Conservation (phyloP, 495 filamentous ascomycete genomes). For the Neurospora sp. region DNA sequence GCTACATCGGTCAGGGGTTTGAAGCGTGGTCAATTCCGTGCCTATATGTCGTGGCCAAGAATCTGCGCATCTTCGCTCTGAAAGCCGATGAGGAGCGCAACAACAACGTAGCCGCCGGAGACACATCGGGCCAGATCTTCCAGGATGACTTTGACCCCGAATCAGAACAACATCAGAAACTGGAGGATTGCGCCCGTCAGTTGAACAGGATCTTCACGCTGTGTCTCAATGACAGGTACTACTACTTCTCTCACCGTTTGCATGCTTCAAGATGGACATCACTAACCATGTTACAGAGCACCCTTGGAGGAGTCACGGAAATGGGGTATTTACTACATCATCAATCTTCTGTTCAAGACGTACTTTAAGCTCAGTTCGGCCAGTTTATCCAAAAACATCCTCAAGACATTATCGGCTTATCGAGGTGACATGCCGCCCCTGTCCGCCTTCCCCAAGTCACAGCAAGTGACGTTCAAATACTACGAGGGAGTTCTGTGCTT, state of each 20-base stretch:
- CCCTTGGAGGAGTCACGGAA: conserved; percentile 84
- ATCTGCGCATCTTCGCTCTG: conserved; percentile 78
- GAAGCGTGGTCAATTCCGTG: conserved; percentile 82
- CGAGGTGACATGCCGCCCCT: conserved; percentile 67
- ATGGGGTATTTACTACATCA: conserved; percentile 91
- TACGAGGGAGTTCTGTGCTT: conserved; percentile 85
- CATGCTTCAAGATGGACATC: neutral
- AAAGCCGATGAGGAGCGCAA: conserved; percentile 64
- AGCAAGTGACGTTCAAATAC: conserved; percentile 94
- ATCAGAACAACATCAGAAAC: conserved; percentile 59
- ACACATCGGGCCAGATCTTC: conserved; percentile 37
- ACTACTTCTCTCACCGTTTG: conserved; percentile 12
- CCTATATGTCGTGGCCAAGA: conserved; percentile 73
- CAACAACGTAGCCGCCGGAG: conserved; percentile 35
- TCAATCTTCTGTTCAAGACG: conserved; percentile 91
- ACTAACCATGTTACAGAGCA: conserved; percentile 43
- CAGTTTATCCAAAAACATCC: conserved; percentile 78
- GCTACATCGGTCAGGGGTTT: conserved; percentile 60
- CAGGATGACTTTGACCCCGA: conserved; percentile 70
- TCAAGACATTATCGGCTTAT: conserved; percentile 69
- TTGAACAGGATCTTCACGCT: conserved; percentile 82
- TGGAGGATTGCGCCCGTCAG: conserved; percentile 81
- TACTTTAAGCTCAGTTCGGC: conserved; percentile 93
- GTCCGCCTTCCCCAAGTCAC: conserved; percentile 67
- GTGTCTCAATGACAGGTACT: conserved; percentile 78